Evolutionary conservation across 1,139 yeast species (phyloP), one percentile per base, ranked within the genome.

Genomic region (Taphrina flavorubra): DNA sequence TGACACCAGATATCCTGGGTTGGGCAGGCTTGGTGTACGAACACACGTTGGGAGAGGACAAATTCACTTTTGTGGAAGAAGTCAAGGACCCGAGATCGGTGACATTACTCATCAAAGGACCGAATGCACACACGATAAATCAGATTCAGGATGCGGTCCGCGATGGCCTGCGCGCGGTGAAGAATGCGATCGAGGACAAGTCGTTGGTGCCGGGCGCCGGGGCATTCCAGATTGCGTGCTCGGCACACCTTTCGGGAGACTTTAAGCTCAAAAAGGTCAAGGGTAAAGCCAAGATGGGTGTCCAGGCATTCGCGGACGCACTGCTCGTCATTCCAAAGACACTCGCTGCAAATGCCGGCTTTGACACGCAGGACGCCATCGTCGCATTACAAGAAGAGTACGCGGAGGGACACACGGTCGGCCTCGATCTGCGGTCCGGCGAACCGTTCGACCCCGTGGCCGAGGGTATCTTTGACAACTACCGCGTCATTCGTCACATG

Each of bases 121-220:
- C 97, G 65, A 94, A 95, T 72, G 86, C 87, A 73, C 96, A 94
- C 78, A 85, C 92, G 60, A 85, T 95, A 74, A 89, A 86, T 75
- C 99, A 94, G 81, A 89, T 96, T 53, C 92, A 92, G 78, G 99
- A 95, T 77, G 98, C 99, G 0, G 92, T 95, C 18, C 86, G 99
- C 77, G 99, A 95, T 78, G 99, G 99, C 47, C 83, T 95, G 71
- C 87, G 99, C 75, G 92, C 97, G 1, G 98, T 95, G 25, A 87
- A 96, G 65, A 95, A 95, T 77, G 95, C 94, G 40, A 81, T 95
- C 68, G 89, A 87, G 76, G 99, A 95, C 79, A 85, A 86, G 74
- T 81, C 89, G 60, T 87, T 95, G 62, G 87, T 95, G 65, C 97
- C 99, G 6, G 99, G 99, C 71, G 99, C 96, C 1, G 99, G 99